phyloP scores from a whole-genome alignment of 2,329 filamentous ascomycete species.

The Xylaria sp. region DNA sequence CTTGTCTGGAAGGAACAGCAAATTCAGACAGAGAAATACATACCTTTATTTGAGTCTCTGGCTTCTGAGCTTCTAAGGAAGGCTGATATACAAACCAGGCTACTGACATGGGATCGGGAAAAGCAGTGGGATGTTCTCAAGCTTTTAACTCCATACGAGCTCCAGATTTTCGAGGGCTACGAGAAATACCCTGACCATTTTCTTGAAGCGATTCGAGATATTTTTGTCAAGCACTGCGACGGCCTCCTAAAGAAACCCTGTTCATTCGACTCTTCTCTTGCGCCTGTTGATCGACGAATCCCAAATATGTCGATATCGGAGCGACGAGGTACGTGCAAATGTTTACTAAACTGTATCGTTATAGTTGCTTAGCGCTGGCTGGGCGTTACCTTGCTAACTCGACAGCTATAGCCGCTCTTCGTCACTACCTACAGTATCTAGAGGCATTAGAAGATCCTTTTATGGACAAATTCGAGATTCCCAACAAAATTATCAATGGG shows the following conservation, averaged over 20 bases:
- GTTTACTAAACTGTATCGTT: no score
- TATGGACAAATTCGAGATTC: constrained; percentile 20
- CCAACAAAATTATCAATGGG: constrained; percentile 23
- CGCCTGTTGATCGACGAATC: background rate
- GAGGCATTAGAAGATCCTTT: constrained; percentile 8
- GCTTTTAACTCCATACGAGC: constrained; percentile 25
- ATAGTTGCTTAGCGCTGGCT: no score
- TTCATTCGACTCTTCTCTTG: background rate
- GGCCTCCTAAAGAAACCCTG: constrained; percentile 15
- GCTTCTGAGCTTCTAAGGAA: constrained; percentile 22
- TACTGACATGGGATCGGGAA: constrained; percentile 28
- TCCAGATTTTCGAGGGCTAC: constrained; percentile 23
- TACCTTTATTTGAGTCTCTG: constrained; percentile 28
- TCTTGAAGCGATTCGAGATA: constrained; percentile 20
- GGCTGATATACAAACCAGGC: constrained; percentile 17
- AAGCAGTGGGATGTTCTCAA: constrained; percentile 25
- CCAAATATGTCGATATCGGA: background rate
- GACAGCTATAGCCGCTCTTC: background rate
- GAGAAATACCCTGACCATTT: constrained; percentile 22
- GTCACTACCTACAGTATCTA: background rate
- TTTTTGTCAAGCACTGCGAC: constrained; percentile 24
- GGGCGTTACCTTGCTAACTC: background rate
- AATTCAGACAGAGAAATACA: background rate
- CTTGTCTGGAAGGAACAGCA: constrained; percentile 5
- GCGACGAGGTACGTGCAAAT: constrained; percentile 8